Evolutionary conservation across 108 stramenopile species (phyloP), one percentile per base, ranked within the genome.

Genomic region (Aurantiochytrium sp.): DNA sequence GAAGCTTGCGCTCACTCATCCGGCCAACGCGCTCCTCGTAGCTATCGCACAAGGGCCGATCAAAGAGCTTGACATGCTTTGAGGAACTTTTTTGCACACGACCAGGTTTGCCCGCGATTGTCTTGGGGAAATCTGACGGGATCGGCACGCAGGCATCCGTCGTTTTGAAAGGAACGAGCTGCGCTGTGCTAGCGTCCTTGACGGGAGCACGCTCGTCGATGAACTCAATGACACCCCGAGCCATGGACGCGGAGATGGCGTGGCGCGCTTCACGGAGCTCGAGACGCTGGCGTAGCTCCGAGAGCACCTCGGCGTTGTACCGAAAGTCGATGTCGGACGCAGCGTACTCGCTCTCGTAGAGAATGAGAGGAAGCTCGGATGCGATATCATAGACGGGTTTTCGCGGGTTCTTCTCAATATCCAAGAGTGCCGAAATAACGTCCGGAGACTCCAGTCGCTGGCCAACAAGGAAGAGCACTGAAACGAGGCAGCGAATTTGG

Each of bases 401-500:
- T n/a, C 97, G 96, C 18, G 97, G 96, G 91, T 94, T 91, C 25
- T 91, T 92, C 72, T 91, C 72, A 0, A 98, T 91, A 92, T 99
- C 96, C 35, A 98, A 88, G 44, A 99, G 93, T 28, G 94, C 92
- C 28, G 92, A 60, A 18, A 98, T 92, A 28, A 98, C 72, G 14
- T 88, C 60, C 5, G 98, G 97, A 4, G 89, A 53, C 93, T 99
- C 99, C 43, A 94, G 94, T 28, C 95, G 92, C 49, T 92, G 93
- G 16, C 98, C 99, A 35, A 99, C 95, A 72, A 97, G 91, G 89
- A 98, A 97, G 14, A 98, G 89, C 28, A 99, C 92, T 12, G 96
- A 91, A 87, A 96, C 97, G 73, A 99, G 97, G 91, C 96, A 98
- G 28, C 99, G 95, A 72, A 99, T 97, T 93, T 97, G 97, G 92